Evolutionary conservation across 768 basidiomycete genomes (phyloP), one percentile per base, ranked within the genome.

Genomic region (Leccinum disarticulatum): DNA sequence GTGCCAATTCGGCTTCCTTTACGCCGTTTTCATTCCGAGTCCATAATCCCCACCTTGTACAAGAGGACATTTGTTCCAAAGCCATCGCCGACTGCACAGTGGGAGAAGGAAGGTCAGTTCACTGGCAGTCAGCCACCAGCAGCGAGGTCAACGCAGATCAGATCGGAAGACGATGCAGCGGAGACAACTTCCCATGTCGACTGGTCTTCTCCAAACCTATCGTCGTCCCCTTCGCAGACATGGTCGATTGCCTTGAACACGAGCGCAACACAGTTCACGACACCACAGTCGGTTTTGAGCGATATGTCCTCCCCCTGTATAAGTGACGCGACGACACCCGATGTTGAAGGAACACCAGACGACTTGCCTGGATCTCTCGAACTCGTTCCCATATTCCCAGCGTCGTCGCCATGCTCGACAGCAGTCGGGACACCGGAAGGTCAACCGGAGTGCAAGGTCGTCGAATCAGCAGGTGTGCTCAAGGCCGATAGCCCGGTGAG

Each of bases 191-290:
- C 15, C 51, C 25, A 33, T 19, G 15, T 31, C 8, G n/a, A 33
- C 11, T 31, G 43, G 30, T 48, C 55, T 0, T 53, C 50, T 10
- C 46, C 66, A 9, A 28, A 48, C 22, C 33, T 58, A 8, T 52
- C 55, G 17, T 61, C 56, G 0, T 59, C 51, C 41, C 62, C 48
- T 4, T 68, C 62, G 0, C 67, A 50, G 28, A 58, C 33, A 10
- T 52, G 50, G 63, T 52, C 35, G 1, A 31, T 56, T 3, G 47
- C 52, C 13, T 27, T 49, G 19, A n/a, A 19, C 14, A 19, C 27
- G 2, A 54, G 33, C 15, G 22, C 28, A 7, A 27, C 52, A 14
- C 46, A n/a, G 6, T 17, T 14, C 25, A 25, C 31, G 28, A 51
- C 22, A 0, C 9, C 7, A 22, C 25, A 31, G 3, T 38, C 22